phyloP scores from a whole-genome alignment of 768 basidiomycete species.

The Russula compacta region DNA sequence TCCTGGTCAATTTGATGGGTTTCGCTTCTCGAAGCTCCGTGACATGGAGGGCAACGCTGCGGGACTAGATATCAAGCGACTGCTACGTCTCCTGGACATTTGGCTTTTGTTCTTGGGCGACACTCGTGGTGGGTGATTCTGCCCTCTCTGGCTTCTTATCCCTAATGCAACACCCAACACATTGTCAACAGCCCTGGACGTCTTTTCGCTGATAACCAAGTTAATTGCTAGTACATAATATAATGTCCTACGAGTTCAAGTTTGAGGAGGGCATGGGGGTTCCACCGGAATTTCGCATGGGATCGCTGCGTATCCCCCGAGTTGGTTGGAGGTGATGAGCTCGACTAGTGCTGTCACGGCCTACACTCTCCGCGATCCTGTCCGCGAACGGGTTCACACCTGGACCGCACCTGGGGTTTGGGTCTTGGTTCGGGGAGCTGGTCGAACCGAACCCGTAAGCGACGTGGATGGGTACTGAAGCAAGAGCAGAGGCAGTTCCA shows the following conservation, averaged over 20 bases:
- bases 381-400: too few species aligned
- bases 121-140: constrained; percentile 21
- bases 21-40: constrained; percentile 31
- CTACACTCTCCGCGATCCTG: too few species aligned
- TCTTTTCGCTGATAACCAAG: constrained; percentile 21
- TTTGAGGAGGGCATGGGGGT: constrained; percentile 14
- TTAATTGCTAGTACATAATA: constrained; percentile 24
- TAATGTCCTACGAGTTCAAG: constrained; percentile 22
- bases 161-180: neutral
- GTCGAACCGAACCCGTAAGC: too few species aligned
- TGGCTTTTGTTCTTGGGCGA: constrained; percentile 25
- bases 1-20: constrained; percentile 33
- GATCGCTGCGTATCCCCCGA: constrained; percentile 4
- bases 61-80: constrained; percentile 23
- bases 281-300: neutral
- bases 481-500: too few species aligned
- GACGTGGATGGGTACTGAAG: too few species aligned
- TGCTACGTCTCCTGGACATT: constrained; percentile 25
- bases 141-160: neutral
- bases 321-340: too few species aligned
- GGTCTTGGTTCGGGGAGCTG: too few species aligned
- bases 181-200: constrained; percentile 22
- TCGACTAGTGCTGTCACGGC: too few species aligned
- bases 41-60: neutral
- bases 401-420: too few species aligned